Base-by-base conservation (phyloP, 768 basidiomycete genomes). In the Sporobolomyces pararoseus region DNA sequence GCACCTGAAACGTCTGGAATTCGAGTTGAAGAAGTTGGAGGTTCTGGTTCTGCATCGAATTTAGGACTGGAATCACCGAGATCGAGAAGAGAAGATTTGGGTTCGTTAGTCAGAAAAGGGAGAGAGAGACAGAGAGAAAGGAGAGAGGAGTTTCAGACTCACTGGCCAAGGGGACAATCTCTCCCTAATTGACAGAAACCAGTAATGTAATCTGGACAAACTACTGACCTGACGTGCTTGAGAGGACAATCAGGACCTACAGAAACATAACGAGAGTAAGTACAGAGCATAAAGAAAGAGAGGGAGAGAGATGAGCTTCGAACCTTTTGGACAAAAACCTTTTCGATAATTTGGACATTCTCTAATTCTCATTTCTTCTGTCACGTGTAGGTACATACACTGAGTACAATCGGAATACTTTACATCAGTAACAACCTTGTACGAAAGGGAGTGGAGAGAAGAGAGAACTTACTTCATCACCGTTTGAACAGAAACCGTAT, bases 261-360 rank as follows among this genome's bases (percentile, higher is more conserved):
- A 19, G 66, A 17, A 7, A 9, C 57, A n/a, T 3, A 6, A 17
- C 19, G 29, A 39, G 58, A 37, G 16, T 25, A 46, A 14, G 37
- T 25, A 42, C 10, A 42, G 44, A 31, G 35, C 29, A 14, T 6
- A 17, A 12, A 42, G 44, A 54, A 3, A 35, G 23, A 23, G 31
- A 62, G 62, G 44, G 44, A 57, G 39, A 34, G 35, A 71, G 31
- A 37, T 44, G 46, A n/a, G 47, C 9, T 42, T 44, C 86, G 66
- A 68, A 93, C 94, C 94, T 67, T 93, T 83, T 79, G 87, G 89
- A 80, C 96, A 99, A 79, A 98, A 99, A 0, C 96, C 96, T 70
- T 95, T 84, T 73, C 89, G 89, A 79, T 94, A 99, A 79, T 96
- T 92, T 46, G 92, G 92, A 78, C 96, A 99, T 78, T 95, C 93